Conservation (phyloP, 2,329 filamentous ascomycete species). For the Spiromastix sp. region DNA sequence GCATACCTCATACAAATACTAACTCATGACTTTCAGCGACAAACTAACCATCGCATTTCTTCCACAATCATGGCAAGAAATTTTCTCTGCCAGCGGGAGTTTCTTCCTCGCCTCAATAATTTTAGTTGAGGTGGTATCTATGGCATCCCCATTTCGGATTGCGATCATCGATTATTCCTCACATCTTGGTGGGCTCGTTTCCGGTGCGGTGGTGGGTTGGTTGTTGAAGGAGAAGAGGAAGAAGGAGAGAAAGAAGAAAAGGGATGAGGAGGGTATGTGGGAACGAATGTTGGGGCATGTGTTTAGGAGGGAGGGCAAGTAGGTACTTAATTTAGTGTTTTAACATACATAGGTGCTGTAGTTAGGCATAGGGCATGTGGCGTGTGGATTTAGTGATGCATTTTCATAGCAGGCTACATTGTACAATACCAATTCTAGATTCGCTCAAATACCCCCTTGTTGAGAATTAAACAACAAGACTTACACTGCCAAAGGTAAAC, state of each 20-base stretch:
- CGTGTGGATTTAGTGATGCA: neutral
- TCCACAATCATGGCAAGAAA: conserved; percentile 28
- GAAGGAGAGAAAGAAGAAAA: conserved; percentile 10
- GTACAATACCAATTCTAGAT: too few relatives aligned
- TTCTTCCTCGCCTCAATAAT: conserved; percentile 27
- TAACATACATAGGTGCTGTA: too few relatives aligned
- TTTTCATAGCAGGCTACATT: too few relatives aligned
- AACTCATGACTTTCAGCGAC: conserved; percentile 20
- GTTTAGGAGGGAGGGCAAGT: neutral
- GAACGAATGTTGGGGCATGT: conserved; percentile 2
- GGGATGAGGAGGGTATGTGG: conserved; percentile 8
- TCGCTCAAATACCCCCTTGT: too few relatives aligned
- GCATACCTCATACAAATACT: neutral
- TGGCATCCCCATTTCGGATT: conserved; percentile 21
- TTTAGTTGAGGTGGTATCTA: conserved; percentile 25
- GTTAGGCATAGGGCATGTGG: too few relatives aligned
- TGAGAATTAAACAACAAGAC: neutral
- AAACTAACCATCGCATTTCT: conserved; percentile 33
- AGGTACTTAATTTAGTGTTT: neutral
- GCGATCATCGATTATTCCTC: conserved; percentile 30
- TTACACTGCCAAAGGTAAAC: too few relatives aligned
- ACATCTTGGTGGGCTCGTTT: conserved; percentile 32
- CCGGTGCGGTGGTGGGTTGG: conserved; percentile 22
- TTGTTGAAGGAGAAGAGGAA: conserved; percentile 13
- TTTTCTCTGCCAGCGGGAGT: conserved; percentile 32